Percentiles rank a stretch among this genome's conserved stretches.
phyloP scores from a whole-genome alignment of 192 early-diverging fungal genomes.

The Coemansia sp. region DNA sequence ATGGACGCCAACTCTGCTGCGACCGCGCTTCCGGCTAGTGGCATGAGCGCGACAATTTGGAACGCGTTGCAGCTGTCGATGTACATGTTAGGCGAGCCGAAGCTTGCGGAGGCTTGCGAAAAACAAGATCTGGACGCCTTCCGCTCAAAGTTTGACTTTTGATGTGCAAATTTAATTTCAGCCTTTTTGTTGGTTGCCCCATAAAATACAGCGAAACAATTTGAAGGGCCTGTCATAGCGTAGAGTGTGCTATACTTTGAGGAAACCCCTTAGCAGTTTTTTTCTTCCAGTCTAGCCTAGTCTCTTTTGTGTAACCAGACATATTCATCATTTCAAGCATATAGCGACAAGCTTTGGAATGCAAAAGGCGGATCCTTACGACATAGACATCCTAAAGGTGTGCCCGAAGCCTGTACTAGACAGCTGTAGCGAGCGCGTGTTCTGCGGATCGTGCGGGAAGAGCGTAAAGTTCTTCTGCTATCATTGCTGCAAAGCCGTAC shows the following conservation, averaged over 20 bases:
- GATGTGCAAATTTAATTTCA: constrained; percentile 5
- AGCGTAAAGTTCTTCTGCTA: constrained; percentile 75
- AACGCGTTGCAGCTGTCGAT: constrained; percentile 76
- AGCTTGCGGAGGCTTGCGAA: constrained; percentile 83
- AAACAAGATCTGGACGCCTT: constrained; percentile 78
- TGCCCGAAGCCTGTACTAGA: constrained; percentile 34
- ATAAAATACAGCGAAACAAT: too few relatives aligned
- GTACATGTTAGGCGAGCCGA: constrained; percentile 75
- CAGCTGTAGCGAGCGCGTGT: constrained; percentile 44
- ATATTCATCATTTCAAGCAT: too few relatives aligned
- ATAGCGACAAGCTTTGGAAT: constrained; percentile 6
- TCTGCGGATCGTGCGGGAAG: constrained; percentile 67
- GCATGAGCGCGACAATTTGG: constrained; percentile 82
- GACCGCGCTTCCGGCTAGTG: constrained; percentile 30
- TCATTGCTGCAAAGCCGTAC: constrained; percentile 64
- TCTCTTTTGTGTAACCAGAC: too few relatives aligned
- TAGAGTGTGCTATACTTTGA: too few relatives aligned
- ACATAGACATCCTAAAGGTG: constrained; percentile 36
- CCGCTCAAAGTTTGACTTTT: constrained; percentile 86
- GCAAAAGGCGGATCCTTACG: constrained; percentile 26
- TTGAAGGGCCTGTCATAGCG: too few relatives aligned
- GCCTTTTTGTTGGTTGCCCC: too few relatives aligned
- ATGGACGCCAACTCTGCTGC: constrained; percentile 16
- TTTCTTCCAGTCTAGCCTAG: too few relatives aligned
- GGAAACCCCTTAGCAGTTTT: too few relatives aligned